Percentiles rank a stretch among this genome's conserved stretches.
Evolutionary conservation across 108 stramenopile species (phyloP).

Genomic region (Pseudonitzschia multiseries): DNA sequence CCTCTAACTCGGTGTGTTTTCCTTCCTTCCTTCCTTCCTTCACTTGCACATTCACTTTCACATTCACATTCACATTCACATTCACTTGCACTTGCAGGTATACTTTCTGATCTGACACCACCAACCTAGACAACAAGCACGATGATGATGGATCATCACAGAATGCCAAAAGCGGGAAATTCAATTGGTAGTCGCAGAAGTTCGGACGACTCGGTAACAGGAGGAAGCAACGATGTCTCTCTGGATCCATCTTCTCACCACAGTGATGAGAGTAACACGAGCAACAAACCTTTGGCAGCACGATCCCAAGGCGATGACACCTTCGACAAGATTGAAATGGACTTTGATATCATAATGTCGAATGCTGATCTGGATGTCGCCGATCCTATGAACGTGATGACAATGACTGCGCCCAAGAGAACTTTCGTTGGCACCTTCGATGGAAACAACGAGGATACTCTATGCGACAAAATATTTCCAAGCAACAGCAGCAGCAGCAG

Average conservation of each 20-base stretch:
- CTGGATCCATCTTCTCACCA: neutral
- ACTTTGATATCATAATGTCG: constrained; percentile 3
- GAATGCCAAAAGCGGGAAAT: neutral
- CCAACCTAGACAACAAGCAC: neutral
- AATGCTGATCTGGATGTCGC: neutral
- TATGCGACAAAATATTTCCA: neutral
- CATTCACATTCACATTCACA: too few species aligned
- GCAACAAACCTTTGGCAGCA: neutral
- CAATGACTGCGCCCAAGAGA: neutral
- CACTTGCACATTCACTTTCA: too few species aligned
- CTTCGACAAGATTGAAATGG: constrained; percentile 10
- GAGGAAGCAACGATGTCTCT: neutral
- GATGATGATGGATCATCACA: constrained; percentile 14
- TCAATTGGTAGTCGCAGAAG: neutral
- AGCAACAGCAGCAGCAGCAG: neutral
- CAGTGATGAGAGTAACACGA: neutral
- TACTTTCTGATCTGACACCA: too few species aligned
- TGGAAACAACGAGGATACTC: neutral
- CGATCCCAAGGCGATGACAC: neutral
- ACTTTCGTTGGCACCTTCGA: neutral
- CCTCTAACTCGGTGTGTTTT: too few species aligned
- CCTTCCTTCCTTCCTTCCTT: too few species aligned
- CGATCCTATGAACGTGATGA: neutral
- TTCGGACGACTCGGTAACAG: neutral
- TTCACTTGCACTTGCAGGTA: too few species aligned